Conservation (phyloP, 371 early-diverging fungal genomes). For the Apophysomyces variabilis region DNA sequence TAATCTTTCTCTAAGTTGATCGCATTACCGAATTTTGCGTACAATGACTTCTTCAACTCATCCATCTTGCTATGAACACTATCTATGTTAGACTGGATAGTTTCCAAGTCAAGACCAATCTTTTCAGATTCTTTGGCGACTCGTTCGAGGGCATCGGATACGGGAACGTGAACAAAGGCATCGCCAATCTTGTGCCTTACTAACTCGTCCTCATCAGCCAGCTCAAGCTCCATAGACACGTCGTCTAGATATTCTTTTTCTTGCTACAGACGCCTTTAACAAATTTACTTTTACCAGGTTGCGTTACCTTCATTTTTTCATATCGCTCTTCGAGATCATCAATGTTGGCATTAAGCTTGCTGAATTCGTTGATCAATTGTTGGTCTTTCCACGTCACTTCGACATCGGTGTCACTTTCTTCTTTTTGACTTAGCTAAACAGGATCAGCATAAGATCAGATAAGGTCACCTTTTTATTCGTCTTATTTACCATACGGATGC, state of each 20-base stretch:
- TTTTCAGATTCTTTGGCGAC: conserved; percentile 66
- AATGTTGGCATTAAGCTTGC: conserved; percentile 80
- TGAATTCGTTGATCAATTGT: conserved; percentile 91
- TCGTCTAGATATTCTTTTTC: conserved; percentile 95
- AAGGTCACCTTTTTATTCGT: neutral
- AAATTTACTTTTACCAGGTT: neutral
- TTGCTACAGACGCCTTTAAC: conserved; percentile 39
- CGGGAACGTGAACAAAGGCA: conserved; percentile 78
- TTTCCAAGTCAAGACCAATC: conserved; percentile 65
- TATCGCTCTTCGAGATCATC: conserved; percentile 82
- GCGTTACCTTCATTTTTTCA: conserved; percentile 78
- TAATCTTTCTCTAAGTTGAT: conserved; percentile 92
- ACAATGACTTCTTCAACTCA: conserved; percentile 82
- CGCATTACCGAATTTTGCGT: conserved; percentile 91
- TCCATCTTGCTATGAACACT: conserved; percentile 76
- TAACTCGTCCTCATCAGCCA: conserved; percentile 90
- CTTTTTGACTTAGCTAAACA: conserved; percentile 60
- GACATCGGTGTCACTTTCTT: conserved; percentile 83
- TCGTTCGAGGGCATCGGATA: conserved; percentile 76
- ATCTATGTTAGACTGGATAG: conserved; percentile 70
- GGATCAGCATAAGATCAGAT: neutral
- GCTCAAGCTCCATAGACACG: conserved; percentile 86
- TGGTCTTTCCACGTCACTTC: conserved; percentile 96
- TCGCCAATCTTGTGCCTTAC: conserved; percentile 91
- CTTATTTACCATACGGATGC: conserved; percentile 22